Base-by-base conservation (phyloP, 441 rosid species). In the Pelargonium myrrhifolium region DNA sequence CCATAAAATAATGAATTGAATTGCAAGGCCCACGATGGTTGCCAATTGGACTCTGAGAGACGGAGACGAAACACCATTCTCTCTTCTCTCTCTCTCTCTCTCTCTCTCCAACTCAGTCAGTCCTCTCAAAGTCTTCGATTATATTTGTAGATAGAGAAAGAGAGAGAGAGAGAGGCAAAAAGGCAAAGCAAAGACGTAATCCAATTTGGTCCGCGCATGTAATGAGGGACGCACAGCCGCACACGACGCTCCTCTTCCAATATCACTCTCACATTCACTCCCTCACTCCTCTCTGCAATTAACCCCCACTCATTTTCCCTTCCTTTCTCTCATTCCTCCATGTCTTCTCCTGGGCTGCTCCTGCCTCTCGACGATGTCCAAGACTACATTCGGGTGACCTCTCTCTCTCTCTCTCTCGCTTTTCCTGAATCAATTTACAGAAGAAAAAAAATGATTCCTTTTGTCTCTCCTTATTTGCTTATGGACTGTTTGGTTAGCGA, bases 351-450 rank as follows among this genome's bases (percentile, higher is more conserved):
- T 62, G 79, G 78, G 66, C 60, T 72, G 35, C 28, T 72, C n/a
- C n/a, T n/a, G n/a, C n/a, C 65, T 68, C 73, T 86, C 62, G 82
- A 79, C 60, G 85, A 86, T 42, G 89, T 87, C 9, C 83, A 87
- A 31, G 88, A 85, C 49, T 89, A 75, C 72, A 56, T 79, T 72
- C 76, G 77, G 83, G 97, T 88, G 6, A 71, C 78, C 68, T 58
- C 42, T 70, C 45, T 1, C 10, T 15, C 64, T 53, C 59, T 28
- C 31, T 28, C 49, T 43, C 49, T 9, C 49, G 49, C 49, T 43
- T 43, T 43, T 43, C 49, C n/a, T 17, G 24, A 17, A 22, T 55
- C 18, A 6, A 22, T 55, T 55, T 55, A 11, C 59, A n/a, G n/a
- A n/a, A 15, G 9, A 53, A 21, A 53, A 53, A 53, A 53, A 6